A percentile compares a stretch with the other conserved stretches of the same genome.
These are phyloP conservation scores for Brachypodium distachyon DNA, from an alignment of 202 grass and related monocot genomes.

Conservation along the genomic window DNA sequence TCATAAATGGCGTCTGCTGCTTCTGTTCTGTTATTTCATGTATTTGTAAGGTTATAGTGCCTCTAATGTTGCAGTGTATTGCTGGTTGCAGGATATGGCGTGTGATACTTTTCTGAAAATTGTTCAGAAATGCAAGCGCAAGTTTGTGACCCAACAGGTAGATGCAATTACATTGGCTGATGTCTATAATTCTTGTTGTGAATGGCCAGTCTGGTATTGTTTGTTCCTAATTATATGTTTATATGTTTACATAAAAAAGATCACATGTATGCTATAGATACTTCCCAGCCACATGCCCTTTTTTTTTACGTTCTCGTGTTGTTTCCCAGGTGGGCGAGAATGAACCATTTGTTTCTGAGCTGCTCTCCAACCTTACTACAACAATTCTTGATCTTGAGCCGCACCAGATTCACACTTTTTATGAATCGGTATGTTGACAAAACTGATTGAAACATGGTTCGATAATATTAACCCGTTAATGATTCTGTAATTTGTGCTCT, in stretches of 20 bases:
- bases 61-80: slow-evolving; percentile 6
- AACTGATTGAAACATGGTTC: neutral
- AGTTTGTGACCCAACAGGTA: slow-evolving; percentile 96
- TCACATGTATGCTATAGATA: neutral
- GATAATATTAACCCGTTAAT: slow-evolving; percentile 7
- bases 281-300: neutral
- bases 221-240: neutral
- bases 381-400: slow-evolving; percentile 95
- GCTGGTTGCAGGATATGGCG: slow-evolving; percentile 88
- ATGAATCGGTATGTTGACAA: slow-evolving; percentile 85
- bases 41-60: neutral
- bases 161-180: neutral
- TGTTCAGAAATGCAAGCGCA: slow-evolving; percentile 98
- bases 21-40: neutral
- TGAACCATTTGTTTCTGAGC: slow-evolving; percentile 97
- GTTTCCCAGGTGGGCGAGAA: slow-evolving; percentile 82
- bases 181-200: neutral
- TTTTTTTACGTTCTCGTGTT: slow-evolving; percentile 15
- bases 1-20: neutral
- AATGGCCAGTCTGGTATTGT: neutral
- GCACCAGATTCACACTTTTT: slow-evolving; percentile 98
- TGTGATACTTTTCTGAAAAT: slow-evolving; percentile 99
- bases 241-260: neutral
- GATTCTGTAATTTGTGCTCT: slow-evolving; percentile 15
- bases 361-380: slow-evolving; percentile 57